Evolutionary conservation across 2,329 filamentous ascomycete genomes (phyloP).

Genomic region (Lasiodiplodia sp.): DNA sequence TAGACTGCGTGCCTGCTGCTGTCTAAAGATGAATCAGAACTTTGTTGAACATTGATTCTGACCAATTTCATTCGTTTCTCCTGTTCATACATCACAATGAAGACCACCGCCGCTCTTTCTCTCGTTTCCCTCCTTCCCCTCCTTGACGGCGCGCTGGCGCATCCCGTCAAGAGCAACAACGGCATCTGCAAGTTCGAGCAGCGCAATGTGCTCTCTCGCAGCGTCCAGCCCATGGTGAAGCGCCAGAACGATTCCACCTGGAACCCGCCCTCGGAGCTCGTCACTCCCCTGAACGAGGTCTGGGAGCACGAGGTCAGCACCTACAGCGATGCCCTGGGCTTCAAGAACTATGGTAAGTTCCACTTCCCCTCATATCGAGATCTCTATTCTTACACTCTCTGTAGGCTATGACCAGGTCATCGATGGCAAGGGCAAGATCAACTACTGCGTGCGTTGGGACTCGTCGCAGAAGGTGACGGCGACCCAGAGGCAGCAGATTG

Average conservation of each 20-base stretch:
- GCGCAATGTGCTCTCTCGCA: constrained; percentile 34
- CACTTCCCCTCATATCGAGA: not conserved
- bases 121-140: constrained; percentile 34
- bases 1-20: not conserved
- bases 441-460: constrained; percentile 57
- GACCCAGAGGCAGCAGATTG: constrained; percentile 49
- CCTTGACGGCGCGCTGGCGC: constrained; percentile 33
- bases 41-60: constrained; percentile 19
- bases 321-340: constrained; percentile 37
- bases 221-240: constrained; percentile 34
- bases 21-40: not conserved
- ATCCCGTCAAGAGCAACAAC: constrained; percentile 34
- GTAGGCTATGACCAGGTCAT: constrained; percentile 35
- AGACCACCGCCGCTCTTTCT: constrained; percentile 36
- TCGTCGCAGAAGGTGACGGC: constrained; percentile 47
- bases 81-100: constrained; percentile 32
- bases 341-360: constrained; percentile 40
- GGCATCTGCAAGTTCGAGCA: constrained; percentile 32
- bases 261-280: constrained; percentile 39
- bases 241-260: constrained; percentile 35
- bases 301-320: constrained; percentile 39
- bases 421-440: constrained; percentile 44
- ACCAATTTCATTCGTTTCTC: constrained; percentile 3
- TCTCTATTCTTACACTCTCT: not conserved
- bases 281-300: constrained; percentile 37